Evolutionary conservation across 495 filamentous ascomycete genomes (phyloP), one percentile per base, ranked within the genome.

Genomic region (Neurospora hispaniola): DNA sequence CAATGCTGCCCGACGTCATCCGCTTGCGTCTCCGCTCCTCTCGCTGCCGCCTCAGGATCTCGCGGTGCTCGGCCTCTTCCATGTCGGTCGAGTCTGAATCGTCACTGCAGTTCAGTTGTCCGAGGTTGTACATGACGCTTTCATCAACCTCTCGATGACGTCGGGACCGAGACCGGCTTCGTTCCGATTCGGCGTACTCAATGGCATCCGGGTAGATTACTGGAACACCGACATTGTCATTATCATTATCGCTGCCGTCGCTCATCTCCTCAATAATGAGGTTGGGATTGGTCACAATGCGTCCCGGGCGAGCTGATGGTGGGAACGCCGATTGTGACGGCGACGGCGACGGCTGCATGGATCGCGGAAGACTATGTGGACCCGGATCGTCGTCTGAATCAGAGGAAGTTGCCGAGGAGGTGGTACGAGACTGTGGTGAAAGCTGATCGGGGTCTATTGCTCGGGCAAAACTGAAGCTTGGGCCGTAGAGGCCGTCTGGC

Each of bases 1-100:
- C 84, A 38, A 87, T 82, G 76, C 83, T 86, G 71, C 84, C 85
- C 12, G 83, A 85, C 40, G 80, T 86, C 82, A 87, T 86, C 16
- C 86, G 80, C 75, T 80, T 80, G 69, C 79, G 78, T 62, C 83
- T 76, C 62, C 80, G 81, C 71, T 82, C 81, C 40, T 82, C 80
- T 16, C 84, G 83, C 39, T 75, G 76, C 70, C 79, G 77, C 38
- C 73, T 71, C 5, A 81, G 73, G 27, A 82, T 78, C 40, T 79
- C 74, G 75, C 71, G 73, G 43, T 80, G 81, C 48, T 84, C 82
- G 42, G 77, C 77, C 69, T 84, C 82, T 72, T 84, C 79, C 11
- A 80, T 71, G 70, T 84, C 82, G 40, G 80, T 76, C 27, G 78
- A 79, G 74, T 82, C 80, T 3, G 84, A 85, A 66, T 83, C 82